phyloP scores from a whole-genome alignment of 306 rosid genomes.

The Quercus aquifolioides region DNA sequence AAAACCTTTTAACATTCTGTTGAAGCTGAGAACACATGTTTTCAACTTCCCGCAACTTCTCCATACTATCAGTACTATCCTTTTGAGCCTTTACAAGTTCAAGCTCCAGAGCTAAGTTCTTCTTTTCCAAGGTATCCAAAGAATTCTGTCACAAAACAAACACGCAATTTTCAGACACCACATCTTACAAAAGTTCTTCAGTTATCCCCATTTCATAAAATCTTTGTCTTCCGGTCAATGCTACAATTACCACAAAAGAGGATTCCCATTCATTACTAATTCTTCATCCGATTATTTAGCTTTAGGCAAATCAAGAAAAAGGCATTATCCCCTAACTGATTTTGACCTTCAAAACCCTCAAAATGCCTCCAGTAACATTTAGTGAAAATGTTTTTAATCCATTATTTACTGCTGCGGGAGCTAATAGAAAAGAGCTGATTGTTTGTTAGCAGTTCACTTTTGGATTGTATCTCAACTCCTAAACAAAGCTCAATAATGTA shows the following conservation, averaged over 20 bases:
- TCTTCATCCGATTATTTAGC: background rate
- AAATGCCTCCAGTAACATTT: background rate
- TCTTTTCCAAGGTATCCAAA: conserved; percentile 69
- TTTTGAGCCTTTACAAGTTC: conserved; percentile 58
- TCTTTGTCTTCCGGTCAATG: background rate
- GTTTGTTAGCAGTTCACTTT: background rate
- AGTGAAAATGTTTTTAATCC: background rate
- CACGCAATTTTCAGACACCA: conserved; percentile 13
- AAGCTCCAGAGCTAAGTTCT: conserved; percentile 48
- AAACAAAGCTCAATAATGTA: background rate
- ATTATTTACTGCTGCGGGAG: background rate
- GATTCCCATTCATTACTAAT: background rate
- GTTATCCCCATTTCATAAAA: background rate
- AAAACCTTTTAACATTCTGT: conserved; percentile 66
- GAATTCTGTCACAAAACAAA: conserved; percentile 47
- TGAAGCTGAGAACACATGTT: conserved; percentile 66
- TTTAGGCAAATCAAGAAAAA: background rate
- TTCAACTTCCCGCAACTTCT: conserved; percentile 67
- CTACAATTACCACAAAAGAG: background rate
- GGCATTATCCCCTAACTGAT: background rate
- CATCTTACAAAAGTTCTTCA: background rate
- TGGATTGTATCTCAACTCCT: background rate
- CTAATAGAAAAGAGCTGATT: background rate
- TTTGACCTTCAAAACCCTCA: background rate
- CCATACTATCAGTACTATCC: conserved; percentile 37